Percentiles rank a stretch among this genome's conserved stretches.
These are phyloP conservation scores for Suillus subalutaceus DNA, from an alignment of 768 basidiomycete species.

Conservation along the genomic window DNA sequence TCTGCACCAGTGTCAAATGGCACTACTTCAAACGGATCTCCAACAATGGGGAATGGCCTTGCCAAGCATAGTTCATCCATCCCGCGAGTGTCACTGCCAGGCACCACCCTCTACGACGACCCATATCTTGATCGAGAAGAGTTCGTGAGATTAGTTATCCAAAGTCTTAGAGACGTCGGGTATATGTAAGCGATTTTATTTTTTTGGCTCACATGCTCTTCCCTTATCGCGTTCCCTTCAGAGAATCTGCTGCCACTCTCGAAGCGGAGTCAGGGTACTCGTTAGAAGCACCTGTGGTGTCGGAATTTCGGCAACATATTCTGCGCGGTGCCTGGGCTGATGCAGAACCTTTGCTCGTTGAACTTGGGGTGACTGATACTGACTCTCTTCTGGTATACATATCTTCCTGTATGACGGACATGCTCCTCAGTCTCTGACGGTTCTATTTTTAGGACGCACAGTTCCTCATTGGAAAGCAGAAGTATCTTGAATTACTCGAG, in stretches of 20 bases:
- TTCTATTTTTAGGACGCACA: constrained; percentile 62
- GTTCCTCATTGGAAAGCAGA: constrained; percentile 92
- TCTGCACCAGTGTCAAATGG: constrained; percentile 34
- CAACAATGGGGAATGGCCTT: constrained; percentile 50
- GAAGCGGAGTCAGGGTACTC: constrained; percentile 93
- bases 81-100: constrained; percentile 67
- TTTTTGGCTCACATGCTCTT: constrained; percentile 9
- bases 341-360: constrained; percentile 69
- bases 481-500: constrained; percentile 93
- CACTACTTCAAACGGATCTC: constrained; percentile 36
- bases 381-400: constrained; percentile 67
- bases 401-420: constrained; percentile 22
- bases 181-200: constrained; percentile 54
- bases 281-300: constrained; percentile 77
- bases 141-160: constrained; percentile 86
- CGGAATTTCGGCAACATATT: constrained; percentile 79
- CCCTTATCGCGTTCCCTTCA: constrained; percentile 37
- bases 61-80: constrained; percentile 52
- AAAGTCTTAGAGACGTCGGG: constrained; percentile 88
- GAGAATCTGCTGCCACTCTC: constrained; percentile 85
- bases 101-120: constrained; percentile 77
- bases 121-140: constrained; percentile 85
- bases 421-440: constrained; percentile 21
- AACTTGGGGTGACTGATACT: constrained; percentile 69
- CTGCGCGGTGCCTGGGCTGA: constrained; percentile 80